These are phyloP conservation scores for Nakazawaea ambrosiae DNA, from an alignment of 805 yeast genomes.

Conservation along the genomic window DNA sequence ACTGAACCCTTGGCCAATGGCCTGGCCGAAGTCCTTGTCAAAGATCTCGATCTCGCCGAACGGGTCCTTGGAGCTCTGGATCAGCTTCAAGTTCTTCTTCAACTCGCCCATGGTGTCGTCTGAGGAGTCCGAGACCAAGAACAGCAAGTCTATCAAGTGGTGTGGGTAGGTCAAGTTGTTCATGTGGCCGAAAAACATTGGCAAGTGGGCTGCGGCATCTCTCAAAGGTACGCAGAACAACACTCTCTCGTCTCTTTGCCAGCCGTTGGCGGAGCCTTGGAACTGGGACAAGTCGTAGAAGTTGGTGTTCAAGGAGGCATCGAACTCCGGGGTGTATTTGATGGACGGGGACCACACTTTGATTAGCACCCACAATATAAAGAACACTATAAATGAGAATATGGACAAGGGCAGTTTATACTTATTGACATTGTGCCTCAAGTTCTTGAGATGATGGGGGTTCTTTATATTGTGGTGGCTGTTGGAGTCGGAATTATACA, in stretches of 20 bases:
- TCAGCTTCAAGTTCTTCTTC: constrained; percentile 43
- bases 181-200: constrained; percentile 56
- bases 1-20: constrained; percentile 85
- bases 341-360: too few species aligned
- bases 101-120: constrained; percentile 79
- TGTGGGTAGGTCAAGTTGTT: constrained; percentile 52
- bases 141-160: constrained; percentile 54
- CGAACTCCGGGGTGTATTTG: constrained; percentile 11
- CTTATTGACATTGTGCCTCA: background rate
- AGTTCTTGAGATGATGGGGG: background rate
- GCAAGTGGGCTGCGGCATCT: constrained; percentile 54
- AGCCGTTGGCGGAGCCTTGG: constrained; percentile 39
- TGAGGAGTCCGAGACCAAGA: constrained; percentile 82
- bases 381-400: constrained; percentile 1
- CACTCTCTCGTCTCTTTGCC: constrained; percentile 47
- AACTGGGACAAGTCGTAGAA: constrained; percentile 36
- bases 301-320: constrained; percentile 10
- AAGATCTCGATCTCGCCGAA: constrained; percentile 83
- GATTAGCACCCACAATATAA: constrained; percentile 4
- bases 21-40: constrained; percentile 91
- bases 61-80: constrained; percentile 61
- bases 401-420: constrained; percentile 1
- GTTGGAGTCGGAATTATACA: background rate
- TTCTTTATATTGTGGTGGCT: background rate
- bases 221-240: constrained; percentile 51